Conservation (phyloP, 2,329 filamentous ascomycete species). For the Lithohypha guttulata region DNA sequence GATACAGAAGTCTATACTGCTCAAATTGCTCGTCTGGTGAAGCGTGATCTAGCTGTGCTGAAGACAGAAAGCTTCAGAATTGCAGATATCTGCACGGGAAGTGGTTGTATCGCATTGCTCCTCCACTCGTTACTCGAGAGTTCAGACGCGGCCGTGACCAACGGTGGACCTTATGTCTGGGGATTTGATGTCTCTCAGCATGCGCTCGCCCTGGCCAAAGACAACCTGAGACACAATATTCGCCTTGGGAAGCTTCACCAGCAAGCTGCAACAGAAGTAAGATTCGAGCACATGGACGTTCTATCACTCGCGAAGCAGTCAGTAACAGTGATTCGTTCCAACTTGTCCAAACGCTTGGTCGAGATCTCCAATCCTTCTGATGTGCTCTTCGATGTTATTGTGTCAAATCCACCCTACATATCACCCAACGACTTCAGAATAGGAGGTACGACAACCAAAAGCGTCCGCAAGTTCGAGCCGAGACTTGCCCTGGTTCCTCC, state of each 20-base stretch:
- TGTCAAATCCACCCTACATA: conserved; percentile 89
- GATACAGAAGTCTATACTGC: conserved; percentile 23
- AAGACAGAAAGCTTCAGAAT: conserved; percentile 44
- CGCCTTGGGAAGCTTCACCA: conserved; percentile 21
- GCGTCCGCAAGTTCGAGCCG: conserved; percentile 75
- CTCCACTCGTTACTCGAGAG: conserved; percentile 51
- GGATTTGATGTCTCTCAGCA: conserved; percentile 63
- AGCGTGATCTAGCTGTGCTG: not conserved
- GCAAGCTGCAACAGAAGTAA: conserved; percentile 27
- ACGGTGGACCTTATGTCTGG: conserved; percentile 38
- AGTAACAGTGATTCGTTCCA: not conserved
- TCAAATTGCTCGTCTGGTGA: conserved; percentile 1
- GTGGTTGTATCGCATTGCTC: conserved; percentile 77
- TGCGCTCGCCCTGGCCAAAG: conserved; percentile 54
- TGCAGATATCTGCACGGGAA: conserved; percentile 81
- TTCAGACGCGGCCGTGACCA: not conserved
- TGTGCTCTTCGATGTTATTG: conserved; percentile 50
- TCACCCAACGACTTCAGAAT: conserved; percentile 51
- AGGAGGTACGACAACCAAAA: conserved; percentile 50
- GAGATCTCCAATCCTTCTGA: not conserved
- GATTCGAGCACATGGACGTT: conserved; percentile 40
- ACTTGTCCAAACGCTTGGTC: not conserved
- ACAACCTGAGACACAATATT: conserved; percentile 51
- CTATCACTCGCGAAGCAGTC: conserved; percentile 16
- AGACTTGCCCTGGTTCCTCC: conserved; percentile 58